Evolutionary conservation across 2,329 filamentous ascomycete genomes (phyloP).

Genomic region (Helotiales sp.): DNA sequence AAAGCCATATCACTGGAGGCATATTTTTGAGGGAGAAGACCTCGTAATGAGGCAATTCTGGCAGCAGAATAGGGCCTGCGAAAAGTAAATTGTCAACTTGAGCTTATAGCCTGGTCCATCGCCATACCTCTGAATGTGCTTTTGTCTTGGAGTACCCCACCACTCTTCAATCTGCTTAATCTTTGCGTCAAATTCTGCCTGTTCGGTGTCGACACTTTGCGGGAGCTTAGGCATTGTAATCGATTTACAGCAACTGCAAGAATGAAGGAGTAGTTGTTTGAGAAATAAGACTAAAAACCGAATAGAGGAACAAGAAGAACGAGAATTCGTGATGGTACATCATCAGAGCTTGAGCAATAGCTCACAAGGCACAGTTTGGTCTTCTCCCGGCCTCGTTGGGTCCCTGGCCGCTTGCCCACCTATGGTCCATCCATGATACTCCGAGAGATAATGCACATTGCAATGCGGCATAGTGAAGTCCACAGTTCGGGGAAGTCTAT

Average conservation of each 20-base stretch:
- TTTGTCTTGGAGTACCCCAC: conserved; percentile 35
- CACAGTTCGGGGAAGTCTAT: background rate
- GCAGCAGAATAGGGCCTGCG: conserved; percentile 36
- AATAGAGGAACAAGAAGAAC: too few species aligned
- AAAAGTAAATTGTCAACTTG: conserved; percentile 7
- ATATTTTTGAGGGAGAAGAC: conserved; percentile 31
- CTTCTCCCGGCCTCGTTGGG: background rate
- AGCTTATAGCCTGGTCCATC: background rate
- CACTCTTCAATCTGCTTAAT: conserved; percentile 37
- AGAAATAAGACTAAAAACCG: too few species aligned
- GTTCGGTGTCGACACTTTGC: conserved; percentile 29
- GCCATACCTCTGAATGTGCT: conserved; percentile 29
- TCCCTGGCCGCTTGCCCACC: background rate
- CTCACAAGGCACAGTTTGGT: background rate
- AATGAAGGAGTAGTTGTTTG: background rate
- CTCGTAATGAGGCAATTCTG: conserved; percentile 38
- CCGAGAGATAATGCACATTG: background rate
- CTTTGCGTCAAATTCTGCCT: conserved; percentile 36
- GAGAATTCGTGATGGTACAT: background rate
- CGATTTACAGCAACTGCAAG: background rate
- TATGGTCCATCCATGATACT: background rate
- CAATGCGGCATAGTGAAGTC: background rate
- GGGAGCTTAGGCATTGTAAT: conserved; percentile 21
- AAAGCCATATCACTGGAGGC: conserved; percentile 36
- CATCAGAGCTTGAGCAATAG: background rate